Percentiles rank a stretch among this genome's conserved stretches.
These are phyloP conservation scores for Calocybe gambosa DNA, from an alignment of 1,284 basidiomycete species.

Conservation along the genomic window DNA sequence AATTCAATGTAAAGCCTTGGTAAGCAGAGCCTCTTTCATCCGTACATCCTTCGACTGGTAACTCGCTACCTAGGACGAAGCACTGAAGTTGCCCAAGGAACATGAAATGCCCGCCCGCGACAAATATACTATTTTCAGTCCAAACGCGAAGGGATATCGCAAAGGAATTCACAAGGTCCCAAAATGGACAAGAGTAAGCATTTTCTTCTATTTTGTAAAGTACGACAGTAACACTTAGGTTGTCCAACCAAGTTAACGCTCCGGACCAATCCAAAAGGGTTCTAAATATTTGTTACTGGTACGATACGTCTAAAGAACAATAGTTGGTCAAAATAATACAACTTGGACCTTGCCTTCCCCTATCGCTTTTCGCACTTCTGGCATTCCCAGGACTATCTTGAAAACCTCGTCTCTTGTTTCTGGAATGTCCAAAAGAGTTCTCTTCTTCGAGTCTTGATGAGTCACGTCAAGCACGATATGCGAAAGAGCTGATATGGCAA, in stretches of 20 bases:
- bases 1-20: slow-evolving; percentile 70
- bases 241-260: slow-evolving; percentile 69
- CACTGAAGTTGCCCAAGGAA: slow-evolving; percentile 80
- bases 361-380: slow-evolving; percentile 55
- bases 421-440: slow-evolving; percentile 70
- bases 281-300: slow-evolving; percentile 46
- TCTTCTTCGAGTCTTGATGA: slow-evolving; percentile 67
- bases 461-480: slow-evolving; percentile 77
- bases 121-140: slow-evolving; percentile 92
- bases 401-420: slow-evolving; percentile 81
- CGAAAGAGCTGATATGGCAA: slow-evolving; percentile 65
- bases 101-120: slow-evolving; percentile 83
- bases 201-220: not conserved
- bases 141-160: slow-evolving; percentile 69
- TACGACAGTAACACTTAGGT: slow-evolving; percentile 1
- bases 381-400: slow-evolving; percentile 59
- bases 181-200: slow-evolving; percentile 84
- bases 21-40: slow-evolving; percentile 32
- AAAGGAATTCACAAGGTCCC: slow-evolving; percentile 97
- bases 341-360: slow-evolving; percentile 68
- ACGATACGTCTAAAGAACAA: slow-evolving; percentile 6
- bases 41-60: not conserved
- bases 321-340: slow-evolving; percentile 54
- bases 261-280: slow-evolving; percentile 84
- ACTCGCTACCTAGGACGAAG: slow-evolving; percentile 31